phyloP scores from a whole-genome alignment of 768 basidiomycete species.

The Leccinum variicolor region DNA sequence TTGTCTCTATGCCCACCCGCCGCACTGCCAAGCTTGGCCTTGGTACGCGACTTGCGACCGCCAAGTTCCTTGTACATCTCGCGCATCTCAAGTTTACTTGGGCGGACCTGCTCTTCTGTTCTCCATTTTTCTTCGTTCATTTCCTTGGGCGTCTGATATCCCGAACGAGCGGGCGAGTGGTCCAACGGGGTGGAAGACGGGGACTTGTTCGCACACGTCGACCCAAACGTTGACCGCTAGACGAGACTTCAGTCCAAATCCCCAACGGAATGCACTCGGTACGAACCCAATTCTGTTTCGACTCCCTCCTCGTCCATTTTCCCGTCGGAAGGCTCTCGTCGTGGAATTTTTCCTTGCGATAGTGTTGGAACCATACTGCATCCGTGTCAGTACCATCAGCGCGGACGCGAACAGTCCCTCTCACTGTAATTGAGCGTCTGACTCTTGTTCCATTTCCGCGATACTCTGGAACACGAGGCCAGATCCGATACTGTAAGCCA shows the following conservation, averaged over 20 bases:
- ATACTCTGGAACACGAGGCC: constrained; percentile 75
- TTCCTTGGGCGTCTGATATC: constrained; percentile 78
- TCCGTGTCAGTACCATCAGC: constrained; percentile 1
- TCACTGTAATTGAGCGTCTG: constrained; percentile 89
- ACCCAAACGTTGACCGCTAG: constrained; percentile 50
- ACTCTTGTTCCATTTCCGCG: constrained; percentile 83
- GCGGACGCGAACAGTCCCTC: constrained; percentile 10
- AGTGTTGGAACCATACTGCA: constrained; percentile 92
- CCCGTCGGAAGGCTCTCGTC: constrained; percentile 73
- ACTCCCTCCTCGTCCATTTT: constrained; percentile 91
- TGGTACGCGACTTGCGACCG: constrained; percentile 74
- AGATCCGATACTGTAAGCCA: constrained; percentile 61
- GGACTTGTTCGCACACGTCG: constrained; percentile 39
- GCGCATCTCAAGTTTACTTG: constrained; percentile 82
- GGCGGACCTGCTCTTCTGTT: constrained; percentile 51
- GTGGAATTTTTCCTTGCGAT: constrained; percentile 83
- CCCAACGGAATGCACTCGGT: constrained; percentile 2
- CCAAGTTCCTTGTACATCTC: constrained; percentile 89
- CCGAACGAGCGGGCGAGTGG: constrained; percentile 49
- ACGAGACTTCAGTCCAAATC: background rate
- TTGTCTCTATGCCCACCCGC: constrained; percentile 65
- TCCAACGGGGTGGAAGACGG: constrained; percentile 43
- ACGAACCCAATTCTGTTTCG: constrained; percentile 86
- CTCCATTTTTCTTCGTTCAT: constrained; percentile 72
- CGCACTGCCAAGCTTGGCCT: constrained; percentile 68